Evolutionary conservation across 1,284 basidiomycete genomes (phyloP).

Genomic region (Malassezia restricta): DNA sequence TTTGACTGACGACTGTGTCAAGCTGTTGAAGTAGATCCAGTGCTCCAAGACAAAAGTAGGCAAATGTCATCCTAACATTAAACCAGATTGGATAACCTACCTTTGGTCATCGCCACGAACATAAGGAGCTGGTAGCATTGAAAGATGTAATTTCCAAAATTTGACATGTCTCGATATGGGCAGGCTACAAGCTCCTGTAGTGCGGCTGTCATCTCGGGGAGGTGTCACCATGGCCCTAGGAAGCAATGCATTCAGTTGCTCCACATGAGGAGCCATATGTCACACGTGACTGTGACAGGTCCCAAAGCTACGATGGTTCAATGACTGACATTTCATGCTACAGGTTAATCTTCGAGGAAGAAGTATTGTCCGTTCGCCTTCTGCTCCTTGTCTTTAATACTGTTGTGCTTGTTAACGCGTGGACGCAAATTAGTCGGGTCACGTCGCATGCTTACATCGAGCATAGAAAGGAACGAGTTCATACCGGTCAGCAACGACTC

Average conservation of each 20-base stretch:
- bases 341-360: slow-evolving; percentile 37
- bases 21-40: slow-evolving; percentile 28
- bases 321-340: neutral
- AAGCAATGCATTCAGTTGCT: too few relatives aligned
- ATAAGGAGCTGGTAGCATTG: slow-evolving; percentile 34
- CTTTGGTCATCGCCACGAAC: slow-evolving; percentile 35
- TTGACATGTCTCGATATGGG: slow-evolving; percentile 22
- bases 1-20: slow-evolving; percentile 9
- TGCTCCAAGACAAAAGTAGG: slow-evolving; percentile 34
- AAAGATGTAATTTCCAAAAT: slow-evolving; percentile 33
- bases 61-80: slow-evolving; percentile 31
- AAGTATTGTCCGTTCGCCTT: slow-evolving; percentile 44
- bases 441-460: slow-evolving; percentile 44
- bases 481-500: slow-evolving; percentile 43
- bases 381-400: slow-evolving; percentile 46
- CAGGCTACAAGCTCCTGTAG: neutral
- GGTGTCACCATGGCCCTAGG: too few relatives aligned
- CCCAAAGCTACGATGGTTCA: too few relatives aligned
- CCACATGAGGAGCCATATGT: too few relatives aligned
- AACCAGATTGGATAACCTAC: neutral
- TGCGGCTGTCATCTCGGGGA: too few relatives aligned
- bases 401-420: slow-evolving; percentile 45
- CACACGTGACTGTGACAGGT: too few relatives aligned
- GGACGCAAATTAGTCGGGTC: slow-evolving; percentile 45
- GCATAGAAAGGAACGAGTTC: slow-evolving; percentile 42